These are phyloP conservation scores for Neostapfia colusana DNA, from an alignment of 176 grass and related monocot genomes.

Conservation along the genomic window DNA sequence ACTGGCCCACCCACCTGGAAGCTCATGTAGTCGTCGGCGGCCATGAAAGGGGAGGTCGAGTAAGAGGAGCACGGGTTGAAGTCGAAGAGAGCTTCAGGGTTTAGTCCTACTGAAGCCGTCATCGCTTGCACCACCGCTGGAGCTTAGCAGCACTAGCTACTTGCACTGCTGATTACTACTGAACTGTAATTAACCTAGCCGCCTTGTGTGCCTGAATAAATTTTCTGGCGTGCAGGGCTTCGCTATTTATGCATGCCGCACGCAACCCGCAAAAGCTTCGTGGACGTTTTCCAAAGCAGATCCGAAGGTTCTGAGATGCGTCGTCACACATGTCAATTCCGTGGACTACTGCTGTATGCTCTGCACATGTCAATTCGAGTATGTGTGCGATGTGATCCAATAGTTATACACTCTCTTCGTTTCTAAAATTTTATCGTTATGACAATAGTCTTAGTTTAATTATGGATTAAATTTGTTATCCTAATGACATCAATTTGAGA, in stretches of 20 bases:
- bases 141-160: slow-evolving; percentile 2
- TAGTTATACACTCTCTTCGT: too few relatives aligned
- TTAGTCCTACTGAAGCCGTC: slow-evolving; percentile 51
- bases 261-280: slow-evolving; percentile 12
- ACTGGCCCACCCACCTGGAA: background rate
- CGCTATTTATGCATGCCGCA: slow-evolving; percentile 38
- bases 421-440: too few relatives aligned
- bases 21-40: background rate
- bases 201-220: slow-evolving; percentile 3
- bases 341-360: background rate
- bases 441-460: too few relatives aligned
- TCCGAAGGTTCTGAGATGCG: slow-evolving; percentile 53
- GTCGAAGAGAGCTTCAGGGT: slow-evolving; percentile 45
- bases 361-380: slow-evolving; percentile 44
- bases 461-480: too few relatives aligned
- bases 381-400: background rate
- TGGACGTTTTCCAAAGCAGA: slow-evolving; percentile 33
- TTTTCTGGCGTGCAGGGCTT: background rate
- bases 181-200: background rate
- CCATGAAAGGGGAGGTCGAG: slow-evolving; percentile 21
- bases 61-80: slow-evolving; percentile 25
- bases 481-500: too few relatives aligned
- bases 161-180: background rate
- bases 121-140: slow-evolving; percentile 9
- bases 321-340: slow-evolving; percentile 48